Percentiles rank a stretch among this genome's conserved stretches.
phyloP scores from a whole-genome alignment of 2,329 filamentous ascomycete genomes.

The Nigrospora oryzae region DNA sequence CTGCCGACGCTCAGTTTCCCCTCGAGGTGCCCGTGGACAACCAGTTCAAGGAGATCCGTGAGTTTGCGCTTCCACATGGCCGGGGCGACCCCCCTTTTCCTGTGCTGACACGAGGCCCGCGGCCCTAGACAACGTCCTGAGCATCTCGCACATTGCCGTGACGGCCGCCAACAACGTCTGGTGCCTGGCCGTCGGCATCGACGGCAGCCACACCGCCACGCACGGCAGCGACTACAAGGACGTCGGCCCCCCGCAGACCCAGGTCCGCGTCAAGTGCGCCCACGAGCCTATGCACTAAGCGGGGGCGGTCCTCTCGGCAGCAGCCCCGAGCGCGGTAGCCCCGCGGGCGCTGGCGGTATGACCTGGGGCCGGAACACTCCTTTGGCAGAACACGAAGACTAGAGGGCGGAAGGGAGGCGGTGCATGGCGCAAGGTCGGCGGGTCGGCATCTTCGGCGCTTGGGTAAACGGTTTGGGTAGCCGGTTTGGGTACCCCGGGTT shows the following conservation, averaged over 20 bases:
- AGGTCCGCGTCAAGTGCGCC: background rate
- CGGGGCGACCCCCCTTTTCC: background rate
- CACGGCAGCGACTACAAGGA: background rate
- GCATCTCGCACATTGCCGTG: conserved; percentile 1
- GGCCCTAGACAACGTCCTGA: background rate
- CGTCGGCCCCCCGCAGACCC: conserved; percentile 1
- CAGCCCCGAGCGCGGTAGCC: too few species aligned
- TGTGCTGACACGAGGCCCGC: background rate
- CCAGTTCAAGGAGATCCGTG: background rate
- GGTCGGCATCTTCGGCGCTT: too few species aligned
- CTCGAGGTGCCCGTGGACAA: background rate
- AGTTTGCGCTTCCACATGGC: background rate
- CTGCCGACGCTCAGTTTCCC: background rate
- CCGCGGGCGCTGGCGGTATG: too few species aligned
- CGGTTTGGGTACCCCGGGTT: too few species aligned
- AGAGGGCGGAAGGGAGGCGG: too few species aligned
- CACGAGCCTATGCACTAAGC: too few species aligned
- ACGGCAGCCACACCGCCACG: background rate
- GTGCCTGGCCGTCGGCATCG: background rate
- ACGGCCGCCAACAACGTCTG: background rate
- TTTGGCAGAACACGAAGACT: too few species aligned
- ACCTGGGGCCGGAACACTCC: too few species aligned
- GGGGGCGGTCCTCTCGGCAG: too few species aligned
- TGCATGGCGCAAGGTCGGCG: too few species aligned
- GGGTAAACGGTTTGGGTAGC: too few species aligned